A percentile compares a stretch with the other conserved stretches of the same genome.
These are phyloP conservation scores for Russula foetens DNA, from an alignment of 768 basidiomycete species.

Conservation along the genomic window DNA sequence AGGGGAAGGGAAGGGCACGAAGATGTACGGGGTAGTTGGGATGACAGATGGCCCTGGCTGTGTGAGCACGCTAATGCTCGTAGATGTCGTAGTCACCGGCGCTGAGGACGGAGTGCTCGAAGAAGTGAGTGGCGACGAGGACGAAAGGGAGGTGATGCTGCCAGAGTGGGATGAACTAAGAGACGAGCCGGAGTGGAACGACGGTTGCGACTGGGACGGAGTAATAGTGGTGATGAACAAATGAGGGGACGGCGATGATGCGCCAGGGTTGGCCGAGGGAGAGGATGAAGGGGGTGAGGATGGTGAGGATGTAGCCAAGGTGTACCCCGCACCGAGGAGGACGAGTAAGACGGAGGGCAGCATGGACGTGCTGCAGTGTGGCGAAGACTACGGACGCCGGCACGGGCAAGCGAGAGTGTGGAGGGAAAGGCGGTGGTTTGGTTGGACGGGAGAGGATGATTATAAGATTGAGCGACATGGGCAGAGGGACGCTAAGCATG, in stretches of 20 bases:
- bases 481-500: too few relatives aligned
- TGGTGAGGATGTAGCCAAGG: not conserved
- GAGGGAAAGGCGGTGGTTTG: too few relatives aligned
- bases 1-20: constrained; percentile 14
- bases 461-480: too few relatives aligned
- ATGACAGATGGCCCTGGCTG: constrained; percentile 5
- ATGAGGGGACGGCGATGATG: not conserved
- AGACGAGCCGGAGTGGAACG: not conserved
- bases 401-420: too few relatives aligned
- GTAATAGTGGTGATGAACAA: not conserved
- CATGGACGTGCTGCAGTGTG: not conserved
- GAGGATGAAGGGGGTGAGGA: not conserved
- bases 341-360: not conserved
- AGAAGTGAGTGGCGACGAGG: not conserved
- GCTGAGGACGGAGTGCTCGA: not conserved
- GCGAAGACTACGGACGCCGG: not conserved
- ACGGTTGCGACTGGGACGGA: not conserved
- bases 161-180: not conserved
- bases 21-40: constrained; percentile 5
- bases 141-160: constrained; percentile 1
- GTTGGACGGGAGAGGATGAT: too few relatives aligned
- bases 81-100: not conserved
- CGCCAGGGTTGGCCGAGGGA: not conserved
- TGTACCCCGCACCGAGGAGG: not conserved
- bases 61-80: not conserved